Percentiles rank a stretch among this genome's conserved stretches.
Evolutionary conservation across 2,329 filamentous ascomycete genomes (phyloP).

Genomic region (Aspergillus caelatus): DNA sequence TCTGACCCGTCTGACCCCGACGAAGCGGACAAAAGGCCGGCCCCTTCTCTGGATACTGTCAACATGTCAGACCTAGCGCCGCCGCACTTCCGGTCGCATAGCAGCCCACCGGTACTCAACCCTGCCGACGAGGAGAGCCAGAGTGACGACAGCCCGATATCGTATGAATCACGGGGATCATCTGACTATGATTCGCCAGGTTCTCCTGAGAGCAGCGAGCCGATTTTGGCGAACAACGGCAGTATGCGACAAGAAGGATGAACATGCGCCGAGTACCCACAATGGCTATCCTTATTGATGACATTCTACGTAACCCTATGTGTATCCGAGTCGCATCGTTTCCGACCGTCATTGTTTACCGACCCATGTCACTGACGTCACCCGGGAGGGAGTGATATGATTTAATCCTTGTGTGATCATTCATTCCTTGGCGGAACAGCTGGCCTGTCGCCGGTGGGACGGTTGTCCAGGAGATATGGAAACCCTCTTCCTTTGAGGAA

Average conservation of each 20-base stretch:
- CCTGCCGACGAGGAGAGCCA: conserved; percentile 15
- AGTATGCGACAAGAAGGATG: background rate
- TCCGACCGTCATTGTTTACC: background rate
- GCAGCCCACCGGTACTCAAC: conserved; percentile 34
- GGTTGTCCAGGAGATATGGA: background rate
- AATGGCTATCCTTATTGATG: too few relatives aligned
- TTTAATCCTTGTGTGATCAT: background rate
- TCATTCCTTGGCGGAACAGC: background rate
- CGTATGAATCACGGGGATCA: background rate
- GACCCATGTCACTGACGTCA: background rate
- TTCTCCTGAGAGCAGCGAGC: background rate
- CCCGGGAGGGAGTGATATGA: background rate
- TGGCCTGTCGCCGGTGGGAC: background rate
- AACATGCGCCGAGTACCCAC: background rate
- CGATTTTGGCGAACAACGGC: background rate
- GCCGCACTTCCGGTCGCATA: conserved; percentile 32
- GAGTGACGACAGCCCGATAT: conserved; percentile 4
- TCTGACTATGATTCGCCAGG: background rate
- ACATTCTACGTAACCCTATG: background rate
- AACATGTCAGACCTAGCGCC: conserved; percentile 26
- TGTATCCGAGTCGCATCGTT: background rate
- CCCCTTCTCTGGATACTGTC: conserved; percentile 12
- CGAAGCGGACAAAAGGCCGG: conserved; percentile 9
- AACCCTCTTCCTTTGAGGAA: background rate
- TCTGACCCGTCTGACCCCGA: conserved; percentile 30